A percentile compares a stretch with the other conserved stretches of the same genome.
These are phyloP conservation scores for Crucihimalaya himalaica DNA, from an alignment of 345 rosid species.

Conservation along the genomic window DNA sequence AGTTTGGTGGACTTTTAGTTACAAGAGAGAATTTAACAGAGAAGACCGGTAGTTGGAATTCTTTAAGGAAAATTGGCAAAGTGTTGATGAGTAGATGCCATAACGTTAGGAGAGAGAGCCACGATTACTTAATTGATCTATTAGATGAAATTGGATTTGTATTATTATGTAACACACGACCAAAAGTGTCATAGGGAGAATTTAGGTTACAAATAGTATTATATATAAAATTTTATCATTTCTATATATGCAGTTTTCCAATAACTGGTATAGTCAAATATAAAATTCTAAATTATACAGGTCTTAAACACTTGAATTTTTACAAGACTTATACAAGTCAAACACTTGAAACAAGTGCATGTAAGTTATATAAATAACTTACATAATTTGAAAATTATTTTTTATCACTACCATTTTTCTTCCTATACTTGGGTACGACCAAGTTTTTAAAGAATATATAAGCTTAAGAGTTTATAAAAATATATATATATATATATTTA, in stretches of 20 bases:
- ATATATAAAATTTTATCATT: no score
- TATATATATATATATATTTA: no score
- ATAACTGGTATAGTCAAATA: not conserved
- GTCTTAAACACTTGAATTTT: not conserved
- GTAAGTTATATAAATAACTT: no score
- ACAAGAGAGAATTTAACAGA: not conserved
- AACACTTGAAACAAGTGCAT: not conserved
- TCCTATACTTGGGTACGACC: no score
- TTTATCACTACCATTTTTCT: no score
- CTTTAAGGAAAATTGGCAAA: not conserved
- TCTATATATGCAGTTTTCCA: no score
- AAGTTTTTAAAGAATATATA: no score
- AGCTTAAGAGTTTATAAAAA: not conserved
- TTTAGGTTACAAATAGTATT: not conserved
- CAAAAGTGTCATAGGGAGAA: not conserved
- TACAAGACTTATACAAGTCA: no score
- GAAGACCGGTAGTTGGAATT: conserved; percentile 13
- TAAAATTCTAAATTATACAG: not conserved
- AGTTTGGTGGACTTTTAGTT: not conserved
- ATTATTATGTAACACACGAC: conserved; percentile 1
- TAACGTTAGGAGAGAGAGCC: not conserved
- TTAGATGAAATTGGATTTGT: not conserved
- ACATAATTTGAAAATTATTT: no score
- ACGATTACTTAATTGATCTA: not conserved
- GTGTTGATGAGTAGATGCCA: conserved; percentile 7